phyloP scores from a whole-genome alignment of 1,284 basidiomycete genomes.

The Microbotryum scabiosae region DNA sequence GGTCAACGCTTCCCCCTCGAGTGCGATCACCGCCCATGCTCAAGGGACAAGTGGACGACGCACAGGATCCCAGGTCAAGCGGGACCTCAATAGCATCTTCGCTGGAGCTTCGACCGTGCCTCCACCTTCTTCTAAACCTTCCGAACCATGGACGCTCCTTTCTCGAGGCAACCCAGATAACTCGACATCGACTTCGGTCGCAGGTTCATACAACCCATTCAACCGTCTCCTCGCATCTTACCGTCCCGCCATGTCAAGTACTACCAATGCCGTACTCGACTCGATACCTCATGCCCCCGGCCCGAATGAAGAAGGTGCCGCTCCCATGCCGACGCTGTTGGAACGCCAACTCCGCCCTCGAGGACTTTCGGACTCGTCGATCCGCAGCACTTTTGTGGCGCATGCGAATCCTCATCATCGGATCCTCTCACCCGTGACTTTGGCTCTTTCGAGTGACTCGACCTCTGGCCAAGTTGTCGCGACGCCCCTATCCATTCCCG shows the following conservation, averaged over 20 bases:
- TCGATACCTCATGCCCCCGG: conserved; percentile 41
- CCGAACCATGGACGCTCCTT: conserved; percentile 14
- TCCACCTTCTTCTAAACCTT: not conserved
- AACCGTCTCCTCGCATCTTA: conserved; percentile 26
- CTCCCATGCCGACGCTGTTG: conserved; percentile 42
- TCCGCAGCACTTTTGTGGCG: conserved; percentile 65
- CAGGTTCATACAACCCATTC: conserved; percentile 20
- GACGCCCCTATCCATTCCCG: not conserved
- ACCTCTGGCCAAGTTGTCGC: not conserved
- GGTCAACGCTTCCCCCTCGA: no score
- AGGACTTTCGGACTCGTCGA: conserved; percentile 80
- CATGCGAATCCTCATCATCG: conserved; percentile 34
- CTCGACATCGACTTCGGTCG: conserved; percentile 1
- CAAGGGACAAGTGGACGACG: not conserved
- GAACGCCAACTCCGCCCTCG: conserved; percentile 63
- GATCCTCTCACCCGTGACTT: conserved; percentile 17
- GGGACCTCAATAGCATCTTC: conserved; percentile 33
- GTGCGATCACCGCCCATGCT: no score
- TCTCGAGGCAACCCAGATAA: not conserved
- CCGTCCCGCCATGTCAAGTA: conserved; percentile 47
- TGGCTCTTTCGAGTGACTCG: conserved; percentile 22
- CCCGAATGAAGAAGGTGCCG: conserved; percentile 40
- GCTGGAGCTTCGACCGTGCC: conserved; percentile 20
- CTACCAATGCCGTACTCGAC: conserved; percentile 71
- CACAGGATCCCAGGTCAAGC: conserved; percentile 8